These are phyloP conservation scores for Eimeria nieschulzi DNA, from an alignment of 169 alveolate species.

Conservation along the genomic window DNA sequence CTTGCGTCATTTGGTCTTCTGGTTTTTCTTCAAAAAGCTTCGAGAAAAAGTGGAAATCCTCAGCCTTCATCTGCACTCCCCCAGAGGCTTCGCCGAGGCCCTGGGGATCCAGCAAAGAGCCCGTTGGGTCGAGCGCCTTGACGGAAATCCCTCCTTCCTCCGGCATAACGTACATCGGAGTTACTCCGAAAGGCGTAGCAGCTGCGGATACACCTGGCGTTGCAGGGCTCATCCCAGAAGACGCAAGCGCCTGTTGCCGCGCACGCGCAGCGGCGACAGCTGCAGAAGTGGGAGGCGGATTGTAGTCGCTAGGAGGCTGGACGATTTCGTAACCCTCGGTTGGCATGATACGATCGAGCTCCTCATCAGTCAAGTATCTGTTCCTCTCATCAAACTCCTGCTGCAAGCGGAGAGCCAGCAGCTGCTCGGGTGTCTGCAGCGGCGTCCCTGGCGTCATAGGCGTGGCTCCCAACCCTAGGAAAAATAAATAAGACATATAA, in stretches of 20 bases:
- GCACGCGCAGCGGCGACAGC: slow-evolving; percentile 76
- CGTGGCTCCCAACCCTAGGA: slow-evolving; percentile 72
- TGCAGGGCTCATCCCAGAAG: slow-evolving; percentile 44
- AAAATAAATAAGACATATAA: neutral
- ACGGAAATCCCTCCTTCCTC: slow-evolving; percentile 82
- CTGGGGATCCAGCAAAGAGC: slow-evolving; percentile 64
- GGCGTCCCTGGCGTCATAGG: slow-evolving; percentile 78
- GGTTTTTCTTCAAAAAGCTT: slow-evolving; percentile 58
- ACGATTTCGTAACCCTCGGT: slow-evolving; percentile 92
- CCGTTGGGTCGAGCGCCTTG: slow-evolving; percentile 59
- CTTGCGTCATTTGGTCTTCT: slow-evolving; percentile 74
- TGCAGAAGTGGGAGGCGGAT: slow-evolving; percentile 78
- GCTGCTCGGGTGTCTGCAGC: slow-evolving; percentile 75
- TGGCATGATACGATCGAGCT: slow-evolving; percentile 94
- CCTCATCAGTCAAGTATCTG: slow-evolving; percentile 95
- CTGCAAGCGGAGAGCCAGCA: slow-evolving; percentile 76
- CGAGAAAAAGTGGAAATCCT: slow-evolving; percentile 77
- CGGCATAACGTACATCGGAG: slow-evolving; percentile 87
- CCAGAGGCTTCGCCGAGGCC: slow-evolving; percentile 74
- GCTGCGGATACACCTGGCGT: slow-evolving; percentile 79
- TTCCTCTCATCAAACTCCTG: slow-evolving; percentile 81
- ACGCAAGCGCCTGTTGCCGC: slow-evolving; percentile 62
- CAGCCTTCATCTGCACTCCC: slow-evolving; percentile 78
- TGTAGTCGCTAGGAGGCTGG: slow-evolving; percentile 91
- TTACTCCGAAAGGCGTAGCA: slow-evolving; percentile 79